Evolutionary conservation across 306 rosid species (phyloP).

Genomic region (Vigna angularis): DNA sequence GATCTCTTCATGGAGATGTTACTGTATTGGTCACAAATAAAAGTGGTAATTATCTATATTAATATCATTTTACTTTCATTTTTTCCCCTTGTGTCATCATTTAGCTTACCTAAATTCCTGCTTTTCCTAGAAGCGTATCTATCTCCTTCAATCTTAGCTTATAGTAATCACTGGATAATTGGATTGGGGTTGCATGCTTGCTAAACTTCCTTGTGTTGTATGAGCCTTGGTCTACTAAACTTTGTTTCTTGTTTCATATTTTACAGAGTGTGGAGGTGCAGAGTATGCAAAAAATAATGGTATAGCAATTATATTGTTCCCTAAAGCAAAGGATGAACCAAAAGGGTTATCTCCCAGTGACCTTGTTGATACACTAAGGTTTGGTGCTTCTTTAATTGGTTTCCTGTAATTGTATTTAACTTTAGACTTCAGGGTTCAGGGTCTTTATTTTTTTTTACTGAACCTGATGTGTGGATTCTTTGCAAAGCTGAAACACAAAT

Average conservation of each 20-base stretch:
- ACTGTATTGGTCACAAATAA: constrained; percentile 77
- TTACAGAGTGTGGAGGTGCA: constrained; percentile 83
- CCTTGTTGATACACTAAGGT: constrained; percentile 75
- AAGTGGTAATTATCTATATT: constrained; percentile 51
- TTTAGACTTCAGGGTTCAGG: constrained; percentile 1
- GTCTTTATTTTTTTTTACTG: constrained; percentile 2
- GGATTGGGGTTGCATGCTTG: constrained; percentile 28
- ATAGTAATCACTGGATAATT: no score
- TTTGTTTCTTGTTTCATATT: neutral
- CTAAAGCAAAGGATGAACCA: constrained; percentile 51
- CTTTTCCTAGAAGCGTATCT: no score
- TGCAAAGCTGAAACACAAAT: constrained; percentile 9
- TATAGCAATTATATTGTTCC: constrained; percentile 75
- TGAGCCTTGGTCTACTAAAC: neutral
- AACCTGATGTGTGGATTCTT: neutral
- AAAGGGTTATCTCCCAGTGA: constrained; percentile 66
- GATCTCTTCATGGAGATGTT: constrained; percentile 72
- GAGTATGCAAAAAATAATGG: constrained; percentile 73
- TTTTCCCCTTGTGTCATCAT: neutral
- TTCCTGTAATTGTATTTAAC: constrained; percentile 39
- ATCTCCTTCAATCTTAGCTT: no score
- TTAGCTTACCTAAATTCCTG: constrained; percentile 10
- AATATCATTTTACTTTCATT: neutral
- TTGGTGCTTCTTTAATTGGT: constrained; percentile 32
- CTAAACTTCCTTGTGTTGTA: neutral